A percentile compares a stretch with the other conserved stretches of the same genome.
Evolutionary conservation across 1,139 yeast genomes (phyloP).

Genomic region (Diutina ranongensis): DNA sequence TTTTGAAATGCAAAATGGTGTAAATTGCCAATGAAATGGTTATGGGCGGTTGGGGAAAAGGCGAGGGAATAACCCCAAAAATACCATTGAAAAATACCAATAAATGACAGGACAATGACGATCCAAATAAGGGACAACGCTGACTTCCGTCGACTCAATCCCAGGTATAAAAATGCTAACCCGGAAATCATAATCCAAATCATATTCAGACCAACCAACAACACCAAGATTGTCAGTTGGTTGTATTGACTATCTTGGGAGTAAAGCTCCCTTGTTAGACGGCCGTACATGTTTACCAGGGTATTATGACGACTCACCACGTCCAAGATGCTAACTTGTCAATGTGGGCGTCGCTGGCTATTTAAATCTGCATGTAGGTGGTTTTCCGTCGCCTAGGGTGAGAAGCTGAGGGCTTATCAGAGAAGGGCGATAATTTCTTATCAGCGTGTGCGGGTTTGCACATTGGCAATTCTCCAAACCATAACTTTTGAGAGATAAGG

Average conservation of each 20-base stretch:
- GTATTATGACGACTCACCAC: not conserved
- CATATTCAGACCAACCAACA: conserved; percentile 53
- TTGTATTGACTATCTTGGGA: conserved; percentile 32
- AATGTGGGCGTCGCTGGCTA: not conserved
- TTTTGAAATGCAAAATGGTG: conserved; percentile 72
- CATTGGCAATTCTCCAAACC: too few relatives aligned
- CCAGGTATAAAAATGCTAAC: conserved; percentile 84
- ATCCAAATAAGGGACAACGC: conserved; percentile 88
- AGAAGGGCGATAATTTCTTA: not conserved
- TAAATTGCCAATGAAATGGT: conserved; percentile 79
- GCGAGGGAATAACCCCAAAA: conserved; percentile 97
- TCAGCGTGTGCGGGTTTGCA: not conserved
- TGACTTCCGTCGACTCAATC: conserved; percentile 82
- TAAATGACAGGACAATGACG: conserved; percentile 59
- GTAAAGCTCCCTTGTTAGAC: conserved; percentile 18
- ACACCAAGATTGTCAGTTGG: conserved; percentile 30
- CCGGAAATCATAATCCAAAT: conserved; percentile 95
- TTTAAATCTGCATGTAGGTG: not conserved
- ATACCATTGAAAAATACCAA: conserved; percentile 89
- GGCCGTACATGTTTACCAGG: not conserved
- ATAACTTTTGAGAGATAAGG: too few relatives aligned
- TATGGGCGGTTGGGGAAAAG: conserved; percentile 62
- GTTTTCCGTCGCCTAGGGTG: conserved; percentile 11
- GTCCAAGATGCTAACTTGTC: not conserved
- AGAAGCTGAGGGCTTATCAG: conserved; percentile 4